Percentiles rank a stretch among this genome's conserved stretches.
These are phyloP conservation scores for Porodaedalea pini DNA, from an alignment of 1,284 basidiomycete genomes.

Conservation along the genomic window DNA sequence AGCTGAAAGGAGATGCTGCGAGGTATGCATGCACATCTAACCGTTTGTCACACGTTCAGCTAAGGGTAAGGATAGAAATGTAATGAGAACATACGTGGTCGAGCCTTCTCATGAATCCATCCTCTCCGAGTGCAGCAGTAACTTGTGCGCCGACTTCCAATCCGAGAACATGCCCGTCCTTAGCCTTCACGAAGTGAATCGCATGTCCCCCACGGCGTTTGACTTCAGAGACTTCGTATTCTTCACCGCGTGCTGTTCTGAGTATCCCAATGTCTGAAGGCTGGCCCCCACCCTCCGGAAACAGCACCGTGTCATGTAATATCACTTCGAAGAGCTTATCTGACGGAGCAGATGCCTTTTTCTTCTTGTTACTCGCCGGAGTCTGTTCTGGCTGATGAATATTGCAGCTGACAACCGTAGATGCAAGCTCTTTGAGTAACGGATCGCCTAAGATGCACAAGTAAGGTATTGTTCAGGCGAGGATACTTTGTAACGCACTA, in stretches of 20 bases:
- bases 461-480: slow-evolving; percentile 19
- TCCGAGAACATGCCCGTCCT: slow-evolving; percentile 37
- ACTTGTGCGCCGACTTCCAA: slow-evolving; percentile 55
- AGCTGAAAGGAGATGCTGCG: slow-evolving; percentile 81
- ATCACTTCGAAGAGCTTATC: slow-evolving; percentile 59
- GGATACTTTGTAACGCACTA: slow-evolving; percentile 25
- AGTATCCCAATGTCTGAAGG: slow-evolving; percentile 75
- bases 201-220: slow-evolving; percentile 72
- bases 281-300: slow-evolving; percentile 88
- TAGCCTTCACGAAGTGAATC: slow-evolving; percentile 68
- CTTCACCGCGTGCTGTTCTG: slow-evolving; percentile 37
- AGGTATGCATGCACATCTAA: slow-evolving; percentile 81
- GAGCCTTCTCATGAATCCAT: slow-evolving; percentile 66
- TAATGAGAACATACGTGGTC: slow-evolving; percentile 63
- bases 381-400: slow-evolving; percentile 39
- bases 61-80: not conserved
- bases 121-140: slow-evolving; percentile 51
- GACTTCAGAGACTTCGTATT: slow-evolving; percentile 67
- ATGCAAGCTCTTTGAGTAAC: slow-evolving; percentile 51
- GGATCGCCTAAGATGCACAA: slow-evolving; percentile 53
- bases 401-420: slow-evolving; percentile 48
- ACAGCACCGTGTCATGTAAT: slow-evolving; percentile 82
- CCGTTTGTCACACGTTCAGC: not conserved
- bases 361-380: slow-evolving; percentile 43
- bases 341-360: slow-evolving; percentile 45